Evolutionary conservation across 805 yeast genomes (phyloP).

Genomic region (Schwanniomyces vanrijiae): DNA sequence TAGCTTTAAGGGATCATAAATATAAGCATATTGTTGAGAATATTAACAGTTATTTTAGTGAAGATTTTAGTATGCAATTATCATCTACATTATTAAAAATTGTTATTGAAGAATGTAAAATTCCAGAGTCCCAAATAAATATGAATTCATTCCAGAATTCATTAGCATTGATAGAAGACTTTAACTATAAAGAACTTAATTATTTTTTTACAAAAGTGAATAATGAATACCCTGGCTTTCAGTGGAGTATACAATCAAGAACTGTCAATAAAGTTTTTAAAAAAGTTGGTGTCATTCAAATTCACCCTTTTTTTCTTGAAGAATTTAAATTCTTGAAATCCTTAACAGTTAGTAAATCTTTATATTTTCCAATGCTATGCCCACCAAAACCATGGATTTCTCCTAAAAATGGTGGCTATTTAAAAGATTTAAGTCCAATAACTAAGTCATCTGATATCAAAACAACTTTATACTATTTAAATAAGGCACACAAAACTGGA

Average conservation of each 20-base stretch:
- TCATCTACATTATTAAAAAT: conserved; percentile 16
- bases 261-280: background rate
- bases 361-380: conserved; percentile 36
- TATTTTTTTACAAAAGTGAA: conserved; percentile 4
- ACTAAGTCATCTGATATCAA: conserved; percentile 18
- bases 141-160: conserved; percentile 4
- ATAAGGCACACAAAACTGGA: conserved; percentile 28
- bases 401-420: conserved; percentile 36
- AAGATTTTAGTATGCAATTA: conserved; percentile 19
- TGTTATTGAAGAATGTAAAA: conserved; percentile 11
- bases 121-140: conserved; percentile 9
- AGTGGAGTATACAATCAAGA: conserved; percentile 4
- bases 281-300: conserved; percentile 17
- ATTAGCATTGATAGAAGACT: conserved; percentile 3
- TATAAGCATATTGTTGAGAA: conserved; percentile 7
- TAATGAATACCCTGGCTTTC: conserved; percentile 10
- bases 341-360: conserved; percentile 9
- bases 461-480: conserved; percentile 18
- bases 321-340: conserved; percentile 11
- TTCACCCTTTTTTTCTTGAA: conserved; percentile 23
- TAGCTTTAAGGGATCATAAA: conserved; percentile 9
- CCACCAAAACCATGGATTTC: conserved; percentile 38
- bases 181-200: background rate
- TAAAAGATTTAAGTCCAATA: conserved; percentile 22
- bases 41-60: conserved; percentile 11